Evolutionary conservation across 140 eudicot genomes (phyloP), one percentile per base, ranked within the genome.

Genomic region (Anethum foeniculum): DNA sequence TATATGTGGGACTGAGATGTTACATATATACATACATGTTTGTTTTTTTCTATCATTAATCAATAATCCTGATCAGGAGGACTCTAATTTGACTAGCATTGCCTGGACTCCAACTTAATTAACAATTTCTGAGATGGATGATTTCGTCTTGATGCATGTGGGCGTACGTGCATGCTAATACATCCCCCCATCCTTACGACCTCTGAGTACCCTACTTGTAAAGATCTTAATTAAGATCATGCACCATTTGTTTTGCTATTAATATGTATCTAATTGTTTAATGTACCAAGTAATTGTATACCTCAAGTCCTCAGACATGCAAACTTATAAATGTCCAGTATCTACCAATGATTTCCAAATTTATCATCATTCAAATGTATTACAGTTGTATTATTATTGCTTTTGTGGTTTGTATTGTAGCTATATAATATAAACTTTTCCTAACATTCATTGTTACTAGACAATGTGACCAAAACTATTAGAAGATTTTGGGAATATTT

Each of bases 181-280:
- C 88, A 85, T 85, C 88, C 86, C 86, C 83, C 88, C 54, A 72
- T 39, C 8, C 34, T 38, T 72, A 19, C 71, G 19, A 28, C 60
- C 14, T 47, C 65, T 15, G 51, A 76, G 68, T 76, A 60, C 83
- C 89, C 89, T 84, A 83, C 89, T 41, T 77, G 89, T 76, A 44
- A 82, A 69, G 84, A 82, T 80, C 78, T 80, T 68, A 62, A 62
- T 62, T 3, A 82, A 84, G 86, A 82, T 82, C 85, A 79, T 23
- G 77, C 48, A 76, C 4, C 83, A 77, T 79, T 79, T 78, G 52
- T 51, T 71, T n/a, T 60, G 1, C 16, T 9, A 8, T 34, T 14
- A 32, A 56, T 27, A 79, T 30, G 43, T 14, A 69, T 28, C 44
- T 32, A 14, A 65, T 79, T 79, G 82, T 65, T 85, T 83, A 65